A percentile compares a stretch with the other conserved stretches of the same genome.
phyloP scores from a whole-genome alignment of 352 stramenopile species.

The Phytophthora citrophthora region DNA sequence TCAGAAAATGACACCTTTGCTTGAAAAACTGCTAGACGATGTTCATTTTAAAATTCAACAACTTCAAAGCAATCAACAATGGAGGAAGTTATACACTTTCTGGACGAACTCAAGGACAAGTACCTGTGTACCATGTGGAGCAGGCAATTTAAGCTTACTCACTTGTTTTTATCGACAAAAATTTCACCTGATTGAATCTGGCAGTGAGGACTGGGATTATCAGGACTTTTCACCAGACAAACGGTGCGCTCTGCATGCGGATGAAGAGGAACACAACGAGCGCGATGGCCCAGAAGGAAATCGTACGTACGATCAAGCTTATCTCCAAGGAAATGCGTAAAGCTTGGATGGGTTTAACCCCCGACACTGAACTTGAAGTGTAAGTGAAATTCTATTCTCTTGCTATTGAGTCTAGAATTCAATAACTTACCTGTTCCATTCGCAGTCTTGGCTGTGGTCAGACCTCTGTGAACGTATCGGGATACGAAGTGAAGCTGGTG shows the following conservation, averaged over 20 bases:
- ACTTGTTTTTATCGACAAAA: not conserved
- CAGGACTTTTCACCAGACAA: too few species aligned
- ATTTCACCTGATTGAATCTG: not conserved
- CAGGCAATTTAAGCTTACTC: slow-evolving; percentile 49
- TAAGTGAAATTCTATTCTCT: slow-evolving; percentile 26
- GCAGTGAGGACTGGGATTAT: slow-evolving; percentile 39
- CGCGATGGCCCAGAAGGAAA: slow-evolving; percentile 43
- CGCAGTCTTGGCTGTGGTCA: slow-evolving; percentile 35
- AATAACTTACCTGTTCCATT: not conserved
- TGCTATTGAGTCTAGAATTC: not conserved
- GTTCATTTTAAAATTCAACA: slow-evolving; percentile 25
- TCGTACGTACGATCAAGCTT: slow-evolving; percentile 30
- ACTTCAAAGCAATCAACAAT: slow-evolving; percentile 25
- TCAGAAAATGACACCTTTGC: not conserved
- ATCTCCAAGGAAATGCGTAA: slow-evolving; percentile 34
- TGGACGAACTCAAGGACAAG: slow-evolving; percentile 68
- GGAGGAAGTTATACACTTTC: slow-evolving; percentile 48
- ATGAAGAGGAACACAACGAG: slow-evolving; percentile 51
- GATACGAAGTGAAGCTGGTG: slow-evolving; percentile 60
- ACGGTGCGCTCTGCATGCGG: slow-evolving; percentile 39
- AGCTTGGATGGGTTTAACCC: slow-evolving; percentile 53
- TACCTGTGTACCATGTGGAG: slow-evolving; percentile 58
- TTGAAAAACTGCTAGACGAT: not conserved
- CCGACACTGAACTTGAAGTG: slow-evolving; percentile 52
- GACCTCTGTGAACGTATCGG: slow-evolving; percentile 8